phyloP scores from a whole-genome alignment of 2,329 filamentous ascomycete genomes.

The Curvularia spicifera region DNA sequence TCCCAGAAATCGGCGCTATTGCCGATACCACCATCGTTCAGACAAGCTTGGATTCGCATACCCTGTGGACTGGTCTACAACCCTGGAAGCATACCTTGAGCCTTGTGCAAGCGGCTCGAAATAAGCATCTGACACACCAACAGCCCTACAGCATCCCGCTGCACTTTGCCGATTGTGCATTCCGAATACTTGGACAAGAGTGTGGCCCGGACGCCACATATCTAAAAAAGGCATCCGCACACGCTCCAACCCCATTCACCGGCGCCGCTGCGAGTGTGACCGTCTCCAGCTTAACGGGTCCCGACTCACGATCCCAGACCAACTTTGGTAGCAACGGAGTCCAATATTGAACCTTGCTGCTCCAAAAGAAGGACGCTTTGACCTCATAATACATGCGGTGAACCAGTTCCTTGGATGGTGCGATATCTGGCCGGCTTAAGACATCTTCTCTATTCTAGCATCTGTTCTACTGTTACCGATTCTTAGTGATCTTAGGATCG shows the following conservation, averaged over 20 bases:
- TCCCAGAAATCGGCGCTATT: neutral
- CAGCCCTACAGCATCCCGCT: conserved; percentile 35
- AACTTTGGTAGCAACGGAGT: conserved; percentile 20
- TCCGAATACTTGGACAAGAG: conserved; percentile 21
- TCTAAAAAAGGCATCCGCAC: conserved; percentile 39
- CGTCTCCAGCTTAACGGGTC: conserved; percentile 22
- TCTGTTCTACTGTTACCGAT: conserved; percentile 32
- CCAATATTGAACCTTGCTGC: conserved; percentile 12
- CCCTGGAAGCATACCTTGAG: conserved; percentile 18
- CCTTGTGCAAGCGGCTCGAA: conserved; percentile 43
- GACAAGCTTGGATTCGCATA: neutral
- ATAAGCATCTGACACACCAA: conserved; percentile 50
- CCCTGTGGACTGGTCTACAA: conserved; percentile 9
- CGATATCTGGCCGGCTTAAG: conserved; percentile 35
- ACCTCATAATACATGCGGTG: conserved; percentile 26
- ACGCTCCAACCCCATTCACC: conserved; percentile 22
- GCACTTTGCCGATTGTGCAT: conserved; percentile 25
- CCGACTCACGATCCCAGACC: conserved; percentile 16
- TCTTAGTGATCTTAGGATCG: conserved; percentile 24
- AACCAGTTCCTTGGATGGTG: conserved; percentile 35
- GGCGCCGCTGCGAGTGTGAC: conserved; percentile 29
- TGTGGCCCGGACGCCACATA: conserved; percentile 32
- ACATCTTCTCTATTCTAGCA: conserved; percentile 29
- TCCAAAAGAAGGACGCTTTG: conserved; percentile 28
- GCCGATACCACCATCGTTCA: neutral